A percentile compares a stretch with the other conserved stretches of the same genome.
phyloP scores from a whole-genome alignment of 495 filamentous ascomycete species.

The Aspergillus egyptiacus region DNA sequence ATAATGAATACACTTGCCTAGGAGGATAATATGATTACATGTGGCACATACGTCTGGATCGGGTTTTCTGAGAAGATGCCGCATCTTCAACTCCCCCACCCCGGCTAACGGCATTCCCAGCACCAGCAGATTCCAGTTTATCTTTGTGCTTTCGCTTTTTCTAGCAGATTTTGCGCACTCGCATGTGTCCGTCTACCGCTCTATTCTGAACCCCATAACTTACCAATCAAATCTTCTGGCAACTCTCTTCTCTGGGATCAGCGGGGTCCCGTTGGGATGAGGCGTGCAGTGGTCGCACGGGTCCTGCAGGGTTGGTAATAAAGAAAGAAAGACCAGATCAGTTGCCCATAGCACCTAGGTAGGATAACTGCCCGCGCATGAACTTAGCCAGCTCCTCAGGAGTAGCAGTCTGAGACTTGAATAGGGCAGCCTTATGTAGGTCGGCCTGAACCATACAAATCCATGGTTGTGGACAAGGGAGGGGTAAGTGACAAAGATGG shows the following conservation, averaged over 20 bases:
- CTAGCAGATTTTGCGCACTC: not conserved
- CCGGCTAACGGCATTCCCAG: slow-evolving; percentile 20
- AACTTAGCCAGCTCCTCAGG: slow-evolving; percentile 3
- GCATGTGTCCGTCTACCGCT: not conserved
- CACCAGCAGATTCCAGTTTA: slow-evolving; percentile 13
- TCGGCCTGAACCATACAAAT: not conserved
- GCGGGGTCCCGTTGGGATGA: slow-evolving; percentile 3
- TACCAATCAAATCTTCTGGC: no score
- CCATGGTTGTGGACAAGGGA: slow-evolving; percentile 13
- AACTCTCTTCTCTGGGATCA: no score
- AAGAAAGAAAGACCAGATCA: slow-evolving; percentile 1
- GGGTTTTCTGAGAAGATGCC: slow-evolving; percentile 12
- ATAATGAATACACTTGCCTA: no score
- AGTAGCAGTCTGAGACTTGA: slow-evolving; percentile 13
- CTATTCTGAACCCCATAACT: not conserved
- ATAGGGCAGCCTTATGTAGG: slow-evolving; percentile 21
- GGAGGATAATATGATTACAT: no score
- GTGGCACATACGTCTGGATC: slow-evolving; percentile 13
- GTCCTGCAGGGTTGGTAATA: slow-evolving; percentile 13
- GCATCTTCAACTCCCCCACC: slow-evolving; percentile 15
- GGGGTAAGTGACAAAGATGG: slow-evolving; percentile 19
- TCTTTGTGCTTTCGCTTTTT: not conserved
- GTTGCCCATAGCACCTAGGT: not conserved
- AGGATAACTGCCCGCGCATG: slow-evolving; percentile 6
- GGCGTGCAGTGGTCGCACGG: slow-evolving; percentile 11